Evolutionary conservation across 768 basidiomycete genomes (phyloP), one percentile per base, ranked within the genome.

Genomic region (Tephrocybe sp.): DNA sequence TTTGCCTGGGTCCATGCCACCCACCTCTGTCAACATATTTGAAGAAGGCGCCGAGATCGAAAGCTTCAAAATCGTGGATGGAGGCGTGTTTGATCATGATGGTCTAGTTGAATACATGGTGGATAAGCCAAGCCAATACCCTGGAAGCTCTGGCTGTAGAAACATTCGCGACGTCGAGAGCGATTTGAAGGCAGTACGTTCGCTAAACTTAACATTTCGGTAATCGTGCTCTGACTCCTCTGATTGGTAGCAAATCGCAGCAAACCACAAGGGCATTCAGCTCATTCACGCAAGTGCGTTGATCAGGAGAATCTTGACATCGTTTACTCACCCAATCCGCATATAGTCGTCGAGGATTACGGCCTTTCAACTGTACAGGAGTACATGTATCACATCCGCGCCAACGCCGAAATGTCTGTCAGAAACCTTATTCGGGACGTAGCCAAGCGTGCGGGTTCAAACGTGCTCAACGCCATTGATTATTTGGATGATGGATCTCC

Each of bases 1-100:
- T 56, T 75, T 93, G 2, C 92, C 94, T 5, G 93, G 91, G 1
- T 93, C 90, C 32, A 98, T 98, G 95, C 95, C 95, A 0, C 94
- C 96, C 0, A 93, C 91, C 2, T 89, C 88, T 10, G 86, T 88
- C 57, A 93, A 82, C 55, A 87, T 97, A 38, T 95, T 90, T 61
- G 90, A 98, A 66, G 95, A 98, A 66, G 95, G 95, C 17, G 96
- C 95, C 0, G 82, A 93, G 61, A 87, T 98, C 45, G 80, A 85
- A 59, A 88, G 87, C 65, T 91, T 97, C 78, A 97, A 95, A 69
- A 84, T 98, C 53, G 95, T 98, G 7, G 75, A 83, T 38, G 80
- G 76, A 11, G 93, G 94, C 1, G 68, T 88, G 3, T 97, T 94
- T 64, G 85, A 97, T 67, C 75, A 77, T 39, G 75, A 85, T 20